Base-by-base conservation (phyloP, 1,284 basidiomycete genomes). In the Moniliophthora roreri region DNA sequence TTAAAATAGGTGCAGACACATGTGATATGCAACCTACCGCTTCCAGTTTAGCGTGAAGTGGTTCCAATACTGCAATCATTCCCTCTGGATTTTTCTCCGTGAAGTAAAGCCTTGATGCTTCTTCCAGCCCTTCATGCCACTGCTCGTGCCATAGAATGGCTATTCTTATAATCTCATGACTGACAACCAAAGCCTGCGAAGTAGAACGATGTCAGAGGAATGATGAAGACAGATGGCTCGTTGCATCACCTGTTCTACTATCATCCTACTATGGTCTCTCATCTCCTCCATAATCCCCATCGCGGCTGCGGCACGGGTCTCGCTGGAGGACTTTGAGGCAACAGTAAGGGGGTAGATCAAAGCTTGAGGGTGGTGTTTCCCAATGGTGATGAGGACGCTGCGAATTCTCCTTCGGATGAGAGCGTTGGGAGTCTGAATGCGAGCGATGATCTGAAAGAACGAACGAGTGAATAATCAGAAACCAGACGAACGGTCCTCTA, bases 121-220 rank as follows among this genome's bases (percentile, higher is more conserved):
- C 97, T 72, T 99, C 97, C 20, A 99, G 78, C 11, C 94, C 95
- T 74, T 99, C 97, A 65, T 98, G 95, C 97, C 97, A 99, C 64
- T 97, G 80, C 69, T 99, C 97, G 65, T 99, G 95, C 97, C 97
- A 99, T 16, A 99, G 76, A 58, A 99, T 99, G 2, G 97, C 97
- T 3, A 98, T 94, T 13, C 97, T 88, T 60, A 99, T 98, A 28
- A 99, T 82, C 69, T 99, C 97, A 45, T 93, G 88, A 68, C 92
- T 93, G 66, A 99, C 94, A 16, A 98, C 70, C 51, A 91, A 74
- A 11, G 97, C 97, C 86, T 93, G 56, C n/a, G 57, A 48, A 21
- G 15, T 39, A 38, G 24, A 20, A 8, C 45, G 26, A 45, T 37
- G 18, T 15, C 16, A 36, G 26, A 34, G 24, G 50, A 52, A 40